Evolutionary conservation across 805 yeast genomes (phyloP).

Genomic region (Kurtzmaniella fragi): DNA sequence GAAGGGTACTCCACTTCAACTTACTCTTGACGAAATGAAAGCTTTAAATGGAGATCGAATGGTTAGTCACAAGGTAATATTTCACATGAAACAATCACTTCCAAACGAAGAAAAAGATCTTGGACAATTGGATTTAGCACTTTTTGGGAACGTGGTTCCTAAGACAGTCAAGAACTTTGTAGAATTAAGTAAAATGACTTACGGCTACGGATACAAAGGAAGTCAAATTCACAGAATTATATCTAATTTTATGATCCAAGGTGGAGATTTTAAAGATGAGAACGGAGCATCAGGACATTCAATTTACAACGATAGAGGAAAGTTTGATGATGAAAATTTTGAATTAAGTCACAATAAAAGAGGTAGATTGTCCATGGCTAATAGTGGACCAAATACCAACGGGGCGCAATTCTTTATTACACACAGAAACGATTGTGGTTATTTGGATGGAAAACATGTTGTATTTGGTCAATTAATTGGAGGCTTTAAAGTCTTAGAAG

Average conservation of each 20-base stretch:
- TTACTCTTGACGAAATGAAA: conserved; percentile 11
- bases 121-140: conserved; percentile 50
- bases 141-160: conserved; percentile 65
- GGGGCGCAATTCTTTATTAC: conserved; percentile 44
- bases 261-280: conserved; percentile 33
- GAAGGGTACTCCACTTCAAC: background rate
- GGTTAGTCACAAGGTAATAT: conserved; percentile 41
- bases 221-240: conserved; percentile 46
- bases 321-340: conserved; percentile 61
- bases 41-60: conserved; percentile 39
- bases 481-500: conserved; percentile 30
- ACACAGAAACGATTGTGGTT: conserved; percentile 22
- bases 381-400: conserved; percentile 44
- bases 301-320: conserved; percentile 51
- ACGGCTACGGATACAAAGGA: conserved; percentile 60
- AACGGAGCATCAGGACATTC: conserved; percentile 88
- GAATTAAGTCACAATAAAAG: conserved; percentile 53
- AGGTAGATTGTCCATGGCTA: conserved; percentile 88
- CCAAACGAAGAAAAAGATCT: conserved; percentile 12
- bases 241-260: conserved; percentile 33
- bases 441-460: conserved; percentile 44
- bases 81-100: conserved; percentile 31
- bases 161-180: conserved; percentile 32
- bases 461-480: conserved; percentile 46
- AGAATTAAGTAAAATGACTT: conserved; percentile 21